Evolutionary conservation across 108 stramenopile genomes (phyloP).

Genomic region (Stephanodiscus triporus): DNA sequence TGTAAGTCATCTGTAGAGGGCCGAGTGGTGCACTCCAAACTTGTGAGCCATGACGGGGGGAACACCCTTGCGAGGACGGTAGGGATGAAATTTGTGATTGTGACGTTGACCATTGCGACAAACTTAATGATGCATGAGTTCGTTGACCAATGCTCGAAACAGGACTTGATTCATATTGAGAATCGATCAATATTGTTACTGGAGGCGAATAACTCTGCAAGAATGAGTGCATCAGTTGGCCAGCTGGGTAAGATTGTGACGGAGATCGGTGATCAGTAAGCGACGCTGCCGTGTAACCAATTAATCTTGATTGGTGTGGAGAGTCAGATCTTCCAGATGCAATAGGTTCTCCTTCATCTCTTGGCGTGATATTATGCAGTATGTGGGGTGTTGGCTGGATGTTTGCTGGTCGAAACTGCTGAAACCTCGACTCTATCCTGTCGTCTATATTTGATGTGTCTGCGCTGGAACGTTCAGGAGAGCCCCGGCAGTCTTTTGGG

Average conservation of each 20-base stretch:
- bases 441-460: constrained; percentile 1
- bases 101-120: constrained; percentile 2
- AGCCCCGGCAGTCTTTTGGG: constrained; percentile 22
- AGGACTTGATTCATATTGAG: neutral
- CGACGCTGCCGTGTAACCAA: constrained; percentile 11
- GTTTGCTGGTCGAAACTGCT: neutral
- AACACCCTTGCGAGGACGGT: neutral
- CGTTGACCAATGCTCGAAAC: constrained; percentile 7
- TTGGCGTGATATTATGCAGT: constrained; percentile 1
- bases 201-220: constrained; percentile 4
- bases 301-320: constrained; percentile 17
- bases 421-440: neutral
- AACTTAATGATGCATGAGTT: neutral
- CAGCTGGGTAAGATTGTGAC: constrained; percentile 18
- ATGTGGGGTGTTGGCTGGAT: neutral
- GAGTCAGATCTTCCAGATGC: constrained; percentile 19
- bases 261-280: constrained; percentile 1
- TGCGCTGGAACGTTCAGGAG: constrained; percentile 15
- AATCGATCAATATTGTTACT: constrained; percentile 2
- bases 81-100: constrained; percentile 21
- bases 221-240: constrained; percentile 11
- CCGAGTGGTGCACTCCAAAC: neutral
- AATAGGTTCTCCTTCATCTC: constrained; percentile 11
- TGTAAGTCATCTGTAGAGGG: neutral
- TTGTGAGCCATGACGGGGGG: constrained; percentile 3